Evolutionary conservation across 1,284 basidiomycete species (phyloP).

Genomic region (Ganoderma sinense): DNA sequence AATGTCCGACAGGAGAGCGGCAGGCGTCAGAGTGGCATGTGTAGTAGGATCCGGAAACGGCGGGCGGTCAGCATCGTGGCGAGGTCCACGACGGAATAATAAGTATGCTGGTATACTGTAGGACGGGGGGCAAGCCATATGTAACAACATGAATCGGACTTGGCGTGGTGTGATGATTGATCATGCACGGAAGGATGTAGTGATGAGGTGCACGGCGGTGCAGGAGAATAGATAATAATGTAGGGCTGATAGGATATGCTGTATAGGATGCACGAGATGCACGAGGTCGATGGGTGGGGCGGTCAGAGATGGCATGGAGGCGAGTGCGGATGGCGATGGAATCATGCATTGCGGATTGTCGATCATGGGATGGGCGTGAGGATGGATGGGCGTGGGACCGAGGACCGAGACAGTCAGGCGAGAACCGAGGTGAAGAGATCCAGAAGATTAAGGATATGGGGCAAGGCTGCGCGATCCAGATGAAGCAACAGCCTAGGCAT

Average conservation of each 20-base stretch:
- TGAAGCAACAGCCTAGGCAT: neutral
- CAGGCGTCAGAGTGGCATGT: neutral
- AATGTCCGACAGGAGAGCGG: neutral
- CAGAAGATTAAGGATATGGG: neutral
- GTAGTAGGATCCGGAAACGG: neutral
- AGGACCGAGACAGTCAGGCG: neutral
- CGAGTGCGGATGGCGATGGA: neutral
- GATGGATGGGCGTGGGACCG: neutral
- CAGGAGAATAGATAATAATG: slow-evolving; percentile 2
- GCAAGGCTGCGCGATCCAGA: neutral
- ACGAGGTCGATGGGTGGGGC: neutral
- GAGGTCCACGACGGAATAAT: neutral
- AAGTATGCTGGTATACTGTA: slow-evolving; percentile 6
- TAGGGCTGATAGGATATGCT: neutral
- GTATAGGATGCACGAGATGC: neutral
- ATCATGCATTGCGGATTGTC: neutral
- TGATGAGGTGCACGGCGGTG: neutral
- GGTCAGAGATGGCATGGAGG: neutral
- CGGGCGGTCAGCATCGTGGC: neutral
- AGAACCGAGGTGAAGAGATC: neutral
- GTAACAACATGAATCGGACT: slow-evolving; percentile 13
- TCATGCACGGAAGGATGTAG: neutral
- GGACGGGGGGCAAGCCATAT: neutral
- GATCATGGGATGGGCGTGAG: neutral
- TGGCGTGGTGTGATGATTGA: neutral